phyloP scores from a whole-genome alignment of 2,329 filamentous ascomycete species.

The Exophiala alcalophila region DNA sequence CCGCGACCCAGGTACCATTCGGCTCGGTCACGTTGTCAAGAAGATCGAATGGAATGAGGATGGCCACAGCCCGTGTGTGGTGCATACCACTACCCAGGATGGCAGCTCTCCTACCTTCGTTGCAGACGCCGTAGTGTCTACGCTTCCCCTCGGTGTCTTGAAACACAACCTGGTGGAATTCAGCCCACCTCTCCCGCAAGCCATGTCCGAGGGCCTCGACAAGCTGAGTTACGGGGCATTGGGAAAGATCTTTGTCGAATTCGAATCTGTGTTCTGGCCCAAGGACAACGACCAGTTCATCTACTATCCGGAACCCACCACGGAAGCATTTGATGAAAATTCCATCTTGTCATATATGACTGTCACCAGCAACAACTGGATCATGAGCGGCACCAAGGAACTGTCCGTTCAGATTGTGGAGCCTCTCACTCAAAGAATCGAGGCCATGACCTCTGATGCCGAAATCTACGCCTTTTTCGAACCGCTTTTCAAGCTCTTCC shows the following conservation, averaged over 20 bases:
- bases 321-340: constrained; percentile 35
- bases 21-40: constrained; percentile 41
- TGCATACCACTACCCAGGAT: constrained; percentile 28
- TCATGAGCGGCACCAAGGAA: constrained; percentile 44
- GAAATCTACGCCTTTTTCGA: constrained; percentile 44
- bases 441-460: constrained; percentile 41
- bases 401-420: constrained; percentile 46
- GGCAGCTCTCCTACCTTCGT: constrained; percentile 20
- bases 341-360: constrained; percentile 45
- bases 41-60: constrained; percentile 40
- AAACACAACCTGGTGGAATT: constrained; percentile 43
- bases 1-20: constrained; percentile 37
- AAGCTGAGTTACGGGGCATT: constrained; percentile 43
- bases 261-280: constrained; percentile 45
- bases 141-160: constrained; percentile 41
- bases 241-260: constrained; percentile 46
- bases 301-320: constrained; percentile 42
- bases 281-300: constrained; percentile 48
- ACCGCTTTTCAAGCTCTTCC: constrained; percentile 44
- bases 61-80: constrained; percentile 27
- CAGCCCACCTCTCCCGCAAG: constrained; percentile 38
- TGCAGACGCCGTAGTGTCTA: constrained; percentile 42
- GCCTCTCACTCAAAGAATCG: constrained; percentile 45
- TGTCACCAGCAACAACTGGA: constrained; percentile 45
- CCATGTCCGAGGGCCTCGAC: constrained; percentile 39